Evolutionary conservation across 2,329 filamentous ascomycete genomes (phyloP).

Genomic region (Trichoderma oligosporum): DNA sequence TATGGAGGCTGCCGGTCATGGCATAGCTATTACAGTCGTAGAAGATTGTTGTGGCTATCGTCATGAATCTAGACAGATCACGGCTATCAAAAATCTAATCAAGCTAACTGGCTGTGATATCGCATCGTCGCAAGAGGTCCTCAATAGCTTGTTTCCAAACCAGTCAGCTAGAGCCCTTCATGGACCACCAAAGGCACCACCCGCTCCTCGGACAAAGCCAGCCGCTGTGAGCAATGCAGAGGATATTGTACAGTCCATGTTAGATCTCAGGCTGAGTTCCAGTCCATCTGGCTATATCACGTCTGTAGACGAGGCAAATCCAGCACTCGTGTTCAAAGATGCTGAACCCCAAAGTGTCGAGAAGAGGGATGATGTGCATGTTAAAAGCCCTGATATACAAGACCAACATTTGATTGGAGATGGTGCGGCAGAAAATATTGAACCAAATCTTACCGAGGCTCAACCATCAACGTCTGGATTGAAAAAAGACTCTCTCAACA

Average conservation of each 20-base stretch:
- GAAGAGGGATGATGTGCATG: constrained; percentile 20
- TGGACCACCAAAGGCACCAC: constrained; percentile 11
- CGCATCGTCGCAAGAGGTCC: constrained; percentile 56
- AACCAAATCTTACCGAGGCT: neutral
- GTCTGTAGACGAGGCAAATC: neutral
- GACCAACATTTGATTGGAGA: constrained; percentile 20
- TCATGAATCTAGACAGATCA: constrained; percentile 62
- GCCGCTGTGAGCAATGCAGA: neutral
- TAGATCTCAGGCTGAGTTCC: constrained; percentile 31
- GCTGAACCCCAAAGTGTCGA: neutral
- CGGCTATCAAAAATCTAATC: constrained; percentile 66
- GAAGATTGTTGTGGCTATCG: constrained; percentile 87
- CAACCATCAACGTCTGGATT: too few species aligned
- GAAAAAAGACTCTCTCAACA: too few species aligned
- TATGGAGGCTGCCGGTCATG: constrained; percentile 82
- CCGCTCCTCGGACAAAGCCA: neutral
- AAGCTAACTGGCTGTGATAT: constrained; percentile 71
- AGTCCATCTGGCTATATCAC: constrained; percentile 25
- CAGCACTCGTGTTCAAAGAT: neutral
- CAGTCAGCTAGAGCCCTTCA: neutral
- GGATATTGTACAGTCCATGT: constrained; percentile 33
- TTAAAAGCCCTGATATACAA: constrained; percentile 19
- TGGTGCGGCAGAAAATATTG: neutral
- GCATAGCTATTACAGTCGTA: constrained; percentile 79
- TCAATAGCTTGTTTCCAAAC: constrained; percentile 33